Evolutionary conservation across 148 eudicot genomes (phyloP).

Genomic region (Vaccinium corymbosum): DNA sequence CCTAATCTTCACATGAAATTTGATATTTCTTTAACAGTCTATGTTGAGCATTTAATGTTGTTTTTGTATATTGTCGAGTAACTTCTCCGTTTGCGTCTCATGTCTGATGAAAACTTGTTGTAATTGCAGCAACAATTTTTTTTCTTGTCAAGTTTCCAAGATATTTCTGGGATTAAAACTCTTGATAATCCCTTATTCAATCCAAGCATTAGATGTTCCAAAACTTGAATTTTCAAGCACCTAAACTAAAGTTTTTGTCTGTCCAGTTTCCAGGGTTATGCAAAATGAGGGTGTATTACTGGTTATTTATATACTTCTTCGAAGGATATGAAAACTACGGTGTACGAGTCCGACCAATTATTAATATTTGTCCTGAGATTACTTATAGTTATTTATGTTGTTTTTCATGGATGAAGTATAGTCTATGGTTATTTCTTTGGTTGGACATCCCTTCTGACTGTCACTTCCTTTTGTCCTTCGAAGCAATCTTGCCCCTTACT

Average conservation of each 20-base stretch:
- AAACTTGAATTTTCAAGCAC: not conserved
- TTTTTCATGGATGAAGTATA: not conserved
- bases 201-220: not conserved
- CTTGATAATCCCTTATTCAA: not conserved
- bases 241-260: not conserved
- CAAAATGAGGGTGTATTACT: not conserved
- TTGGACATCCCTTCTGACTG: not conserved
- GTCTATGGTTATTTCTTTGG: not conserved
- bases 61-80: not conserved
- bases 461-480: not conserved
- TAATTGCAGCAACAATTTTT: not conserved
- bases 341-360: not conserved
- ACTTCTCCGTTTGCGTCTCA: not conserved
- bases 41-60: not conserved
- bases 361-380: not conserved
- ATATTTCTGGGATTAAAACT: not conserved
- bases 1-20: constrained; percentile 4
- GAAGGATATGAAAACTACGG: not conserved
- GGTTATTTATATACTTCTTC: not conserved
- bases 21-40: not conserved
- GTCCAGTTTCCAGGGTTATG: not conserved
- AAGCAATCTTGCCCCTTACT: not conserved
- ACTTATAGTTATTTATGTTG: not conserved
- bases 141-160: not conserved
- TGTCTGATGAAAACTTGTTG: not conserved